Percentiles rank a stretch among this genome's conserved stretches.
These are phyloP conservation scores for Neofusicoccum parvum DNA, from an alignment of 2,329 filamentous ascomycete genomes.

Conservation along the genomic window DNA sequence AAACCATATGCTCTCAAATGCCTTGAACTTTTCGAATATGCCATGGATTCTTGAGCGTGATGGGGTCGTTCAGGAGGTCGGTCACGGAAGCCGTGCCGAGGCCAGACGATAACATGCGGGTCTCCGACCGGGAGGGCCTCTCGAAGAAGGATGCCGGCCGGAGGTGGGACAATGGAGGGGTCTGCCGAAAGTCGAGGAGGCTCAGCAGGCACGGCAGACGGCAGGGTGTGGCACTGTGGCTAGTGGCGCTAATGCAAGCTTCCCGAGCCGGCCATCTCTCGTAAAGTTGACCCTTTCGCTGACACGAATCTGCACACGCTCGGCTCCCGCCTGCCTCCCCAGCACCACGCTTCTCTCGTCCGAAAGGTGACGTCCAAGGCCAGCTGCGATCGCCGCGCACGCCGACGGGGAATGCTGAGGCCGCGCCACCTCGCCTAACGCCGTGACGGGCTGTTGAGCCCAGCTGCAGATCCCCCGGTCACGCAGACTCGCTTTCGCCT, in stretches of 20 bases:
- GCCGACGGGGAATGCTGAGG: slow-evolving; percentile 14
- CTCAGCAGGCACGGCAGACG: neutral
- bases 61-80: no score
- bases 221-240: slow-evolving; percentile 18
- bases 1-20: no score
- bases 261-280: slow-evolving; percentile 18
- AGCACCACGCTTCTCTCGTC: neutral
- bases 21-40: no score
- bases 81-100: no score
- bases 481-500: slow-evolving; percentile 16
- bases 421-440: slow-evolving; percentile 20
- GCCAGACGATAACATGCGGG: no score
- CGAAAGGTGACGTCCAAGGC: neutral
- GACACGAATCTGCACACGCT: slow-evolving; percentile 7
- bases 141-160: neutral
- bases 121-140: neutral
- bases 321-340: neutral
- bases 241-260: slow-evolving; percentile 18
- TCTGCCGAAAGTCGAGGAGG: neutral
- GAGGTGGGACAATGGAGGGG: no score
- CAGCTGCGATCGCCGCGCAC: slow-evolving; percentile 16
- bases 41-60: no score
- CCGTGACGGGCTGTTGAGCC: slow-evolving; percentile 21
- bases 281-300: slow-evolving; percentile 18
- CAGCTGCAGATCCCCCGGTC: slow-evolving; percentile 20